Evolutionary conservation across 805 yeast genomes (phyloP).

Genomic region (Kazachstania viticola): DNA sequence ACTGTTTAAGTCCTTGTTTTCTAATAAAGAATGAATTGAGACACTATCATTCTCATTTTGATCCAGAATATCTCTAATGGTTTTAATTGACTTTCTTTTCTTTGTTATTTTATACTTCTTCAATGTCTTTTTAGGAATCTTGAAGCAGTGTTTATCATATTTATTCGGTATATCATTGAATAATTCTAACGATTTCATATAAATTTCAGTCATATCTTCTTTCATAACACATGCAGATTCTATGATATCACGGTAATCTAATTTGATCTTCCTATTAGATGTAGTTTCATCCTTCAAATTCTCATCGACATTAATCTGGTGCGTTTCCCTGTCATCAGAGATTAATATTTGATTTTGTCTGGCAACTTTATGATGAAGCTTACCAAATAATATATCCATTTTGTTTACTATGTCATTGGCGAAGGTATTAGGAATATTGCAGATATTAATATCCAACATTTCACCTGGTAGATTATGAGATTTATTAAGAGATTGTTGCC

Average conservation of each 20-base stretch:
- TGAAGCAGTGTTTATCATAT: slow-evolving; percentile 14
- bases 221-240: slow-evolving; percentile 22
- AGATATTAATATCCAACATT: slow-evolving; percentile 16
- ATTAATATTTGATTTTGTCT: slow-evolving; percentile 11
- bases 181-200: slow-evolving; percentile 23
- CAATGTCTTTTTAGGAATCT: slow-evolving; percentile 15
- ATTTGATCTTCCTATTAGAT: slow-evolving; percentile 8
- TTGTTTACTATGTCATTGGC: slow-evolving; percentile 13
- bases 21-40: slow-evolving; percentile 9
- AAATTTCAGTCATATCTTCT: slow-evolving; percentile 21
- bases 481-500: slow-evolving; percentile 17
- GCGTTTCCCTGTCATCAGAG: not conserved
- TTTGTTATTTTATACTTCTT: slow-evolving; percentile 10
- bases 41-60: slow-evolving; percentile 11
- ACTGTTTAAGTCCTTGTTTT: slow-evolving; percentile 9
- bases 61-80: not conserved
- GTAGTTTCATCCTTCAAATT: slow-evolving; percentile 2
- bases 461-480: slow-evolving; percentile 8
- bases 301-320: not conserved
- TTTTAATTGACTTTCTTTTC: slow-evolving; percentile 1
- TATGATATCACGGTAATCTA: slow-evolving; percentile 21
- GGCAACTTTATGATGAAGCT: slow-evolving; percentile 19
- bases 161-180: slow-evolving; percentile 21
- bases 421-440: slow-evolving; percentile 13
- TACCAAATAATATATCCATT: slow-evolving; percentile 19